Evolutionary conservation across 73 alveolate species (phyloP).

Genomic region (Tetrahymena thermophila): DNA sequence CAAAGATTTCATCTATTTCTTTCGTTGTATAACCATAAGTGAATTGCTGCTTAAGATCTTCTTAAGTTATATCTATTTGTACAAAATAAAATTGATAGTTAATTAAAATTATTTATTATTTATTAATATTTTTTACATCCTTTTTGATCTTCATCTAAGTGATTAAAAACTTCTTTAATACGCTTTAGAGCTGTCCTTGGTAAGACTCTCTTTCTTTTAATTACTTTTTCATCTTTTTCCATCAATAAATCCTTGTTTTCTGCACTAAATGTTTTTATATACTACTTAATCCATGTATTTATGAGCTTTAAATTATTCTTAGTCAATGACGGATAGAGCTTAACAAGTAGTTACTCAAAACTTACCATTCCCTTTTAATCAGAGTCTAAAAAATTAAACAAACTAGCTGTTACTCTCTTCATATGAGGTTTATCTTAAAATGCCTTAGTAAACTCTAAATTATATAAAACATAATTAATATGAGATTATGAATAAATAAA

Average conservation of each 20-base stretch:
- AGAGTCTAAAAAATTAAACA: slow-evolving; percentile 31
- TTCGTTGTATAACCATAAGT: slow-evolving; percentile 26
- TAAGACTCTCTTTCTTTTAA: slow-evolving; percentile 22
- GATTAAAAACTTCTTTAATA: slow-evolving; percentile 3
- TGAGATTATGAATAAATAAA: not conserved
- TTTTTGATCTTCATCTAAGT: slow-evolving; percentile 24
- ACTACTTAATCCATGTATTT: slow-evolving; percentile 26
- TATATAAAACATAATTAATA: not conserved
- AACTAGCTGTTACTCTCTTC: slow-evolving; percentile 44
- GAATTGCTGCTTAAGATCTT: slow-evolving; percentile 29
- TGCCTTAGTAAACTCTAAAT: slow-evolving; percentile 8
- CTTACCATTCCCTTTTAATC: slow-evolving; percentile 24
- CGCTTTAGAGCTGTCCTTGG: slow-evolving; percentile 19
- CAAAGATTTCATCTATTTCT: slow-evolving; percentile 32
- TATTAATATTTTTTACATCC: slow-evolving; percentile 1
- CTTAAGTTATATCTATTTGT: slow-evolving; percentile 12
- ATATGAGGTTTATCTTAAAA: slow-evolving; percentile 35
- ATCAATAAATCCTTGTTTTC: slow-evolving; percentile 3
- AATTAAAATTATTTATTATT: not conserved
- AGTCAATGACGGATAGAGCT: slow-evolving; percentile 25
- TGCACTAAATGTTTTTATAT: slow-evolving; percentile 14
- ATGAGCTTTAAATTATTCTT: slow-evolving; percentile 6
- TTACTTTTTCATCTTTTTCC: slow-evolving; percentile 7
- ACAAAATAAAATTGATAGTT: not conserved
- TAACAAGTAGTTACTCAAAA: slow-evolving; percentile 18